Evolutionary conservation across 352 stramenopile genomes (phyloP).

Genomic region (Phytophthora ohioensis): DNA sequence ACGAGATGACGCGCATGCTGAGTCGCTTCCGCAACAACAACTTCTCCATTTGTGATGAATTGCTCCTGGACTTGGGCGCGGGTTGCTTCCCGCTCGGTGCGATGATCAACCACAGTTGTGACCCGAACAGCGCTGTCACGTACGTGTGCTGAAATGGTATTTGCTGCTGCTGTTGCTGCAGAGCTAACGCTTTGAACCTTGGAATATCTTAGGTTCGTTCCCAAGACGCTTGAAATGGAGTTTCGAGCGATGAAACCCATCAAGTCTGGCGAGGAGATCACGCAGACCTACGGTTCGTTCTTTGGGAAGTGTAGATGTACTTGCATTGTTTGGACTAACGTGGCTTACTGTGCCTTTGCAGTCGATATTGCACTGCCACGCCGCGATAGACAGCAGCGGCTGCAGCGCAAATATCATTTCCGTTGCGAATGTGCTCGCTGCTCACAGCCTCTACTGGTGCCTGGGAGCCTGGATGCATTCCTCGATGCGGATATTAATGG

Average conservation of each 20-base stretch:
- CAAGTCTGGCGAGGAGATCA: constrained; percentile 59
- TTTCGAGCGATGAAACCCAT: constrained; percentile 67
- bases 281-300: constrained; percentile 67
- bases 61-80: constrained; percentile 59
- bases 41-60: constrained; percentile 76
- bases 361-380: constrained; percentile 69
- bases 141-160: constrained; percentile 34
- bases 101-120: constrained; percentile 86
- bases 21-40: constrained; percentile 85
- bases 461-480: constrained; percentile 45
- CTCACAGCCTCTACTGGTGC: constrained; percentile 34
- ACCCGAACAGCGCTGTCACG: constrained; percentile 74
- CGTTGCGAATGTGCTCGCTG: constrained; percentile 64
- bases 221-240: constrained; percentile 52
- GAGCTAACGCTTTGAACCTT: background rate
- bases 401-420: constrained; percentile 76
- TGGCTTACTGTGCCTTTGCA: constrained; percentile 22
- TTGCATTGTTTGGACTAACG: constrained; percentile 10
- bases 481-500: constrained; percentile 65
- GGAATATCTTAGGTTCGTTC: constrained; percentile 40
- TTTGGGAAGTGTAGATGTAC: background rate
- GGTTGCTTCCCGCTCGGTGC: constrained; percentile 73
- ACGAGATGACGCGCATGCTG: constrained; percentile 68
- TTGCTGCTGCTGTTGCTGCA: background rate
- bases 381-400: constrained; percentile 48